Conservation (phyloP, 331 rosid species). For the Acacia concinna region DNA sequence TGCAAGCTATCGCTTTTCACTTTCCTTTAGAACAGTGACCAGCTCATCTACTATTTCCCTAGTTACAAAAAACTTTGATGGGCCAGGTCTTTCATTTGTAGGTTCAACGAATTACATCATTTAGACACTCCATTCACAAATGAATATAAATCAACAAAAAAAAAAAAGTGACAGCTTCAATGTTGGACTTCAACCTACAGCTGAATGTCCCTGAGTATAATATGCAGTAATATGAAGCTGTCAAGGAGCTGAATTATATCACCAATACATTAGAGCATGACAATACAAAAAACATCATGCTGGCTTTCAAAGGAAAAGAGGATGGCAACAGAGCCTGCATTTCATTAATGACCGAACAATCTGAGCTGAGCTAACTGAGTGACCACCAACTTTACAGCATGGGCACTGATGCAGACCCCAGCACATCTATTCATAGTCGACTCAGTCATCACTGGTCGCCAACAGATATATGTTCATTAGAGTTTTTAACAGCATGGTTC, state of each 20-base stretch:
- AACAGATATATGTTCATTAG: conserved; percentile 32
- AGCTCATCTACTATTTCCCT: not conserved
- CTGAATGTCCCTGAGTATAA: not conserved
- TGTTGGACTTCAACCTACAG: not conserved
- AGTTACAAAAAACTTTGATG: not conserved
- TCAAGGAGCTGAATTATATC: conserved; percentile 7
- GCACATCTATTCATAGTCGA: conserved; percentile 64
- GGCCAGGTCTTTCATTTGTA: not conserved
- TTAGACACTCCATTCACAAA: not conserved
- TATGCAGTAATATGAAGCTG: not conserved
- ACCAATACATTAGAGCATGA: not conserved
- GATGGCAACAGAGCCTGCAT: conserved; percentile 16
- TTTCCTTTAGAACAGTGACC: not conserved
- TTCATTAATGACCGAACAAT: conserved; percentile 31
- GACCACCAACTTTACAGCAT: conserved; percentile 56
- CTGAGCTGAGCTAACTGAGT: conserved; percentile 44
- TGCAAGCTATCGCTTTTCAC: not conserved
- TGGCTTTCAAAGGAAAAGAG: conserved; percentile 13
- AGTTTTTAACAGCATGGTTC: not conserved
- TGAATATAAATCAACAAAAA: not conserved
- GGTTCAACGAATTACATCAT: not conserved
- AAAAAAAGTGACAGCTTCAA: not conserved
- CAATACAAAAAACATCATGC: conserved; percentile 9
- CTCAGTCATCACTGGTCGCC: conserved; percentile 65
- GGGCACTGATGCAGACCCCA: conserved; percentile 69